phyloP scores from a whole-genome alignment of 2,329 filamentous ascomycete species.

The Colletotrichum scovillei region DNA sequence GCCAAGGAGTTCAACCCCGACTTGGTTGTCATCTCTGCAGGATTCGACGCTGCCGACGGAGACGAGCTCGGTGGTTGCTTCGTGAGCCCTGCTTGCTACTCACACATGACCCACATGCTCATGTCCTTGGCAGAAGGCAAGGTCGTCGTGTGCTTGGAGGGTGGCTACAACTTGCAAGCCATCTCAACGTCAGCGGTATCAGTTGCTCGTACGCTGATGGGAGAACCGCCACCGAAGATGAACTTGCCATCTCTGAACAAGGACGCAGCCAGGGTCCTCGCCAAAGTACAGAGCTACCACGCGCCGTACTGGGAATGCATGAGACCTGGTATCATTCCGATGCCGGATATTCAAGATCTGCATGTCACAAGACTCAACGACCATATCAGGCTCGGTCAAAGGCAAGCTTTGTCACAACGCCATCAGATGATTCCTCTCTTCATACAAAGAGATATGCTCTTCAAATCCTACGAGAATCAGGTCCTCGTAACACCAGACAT shows the following conservation, averaged over 20 bases:
- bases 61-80: constrained; percentile 94
- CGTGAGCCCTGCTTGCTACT: constrained; percentile 90
- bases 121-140: constrained; percentile 94
- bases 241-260: constrained; percentile 66
- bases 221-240: constrained; percentile 82
- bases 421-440: constrained; percentile 84
- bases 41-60: constrained; percentile 94
- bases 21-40: constrained; percentile 93
- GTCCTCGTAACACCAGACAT: constrained; percentile 84
- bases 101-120: constrained; percentile 99
- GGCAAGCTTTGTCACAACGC: constrained; percentile 75
- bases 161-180: constrained; percentile 92
- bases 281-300: constrained; percentile 70
- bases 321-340: constrained; percentile 72
- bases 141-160: constrained; percentile 92
- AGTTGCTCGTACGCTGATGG: constrained; percentile 93
- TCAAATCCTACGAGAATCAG: constrained; percentile 85
- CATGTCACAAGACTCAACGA: constrained; percentile 78
- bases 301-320: constrained; percentile 89
- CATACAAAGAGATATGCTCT: constrained; percentile 79
- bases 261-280: constrained; percentile 66
- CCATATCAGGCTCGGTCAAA: constrained; percentile 82
- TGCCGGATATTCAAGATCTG: constrained; percentile 62
- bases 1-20: constrained; percentile 94
- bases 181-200: constrained; percentile 94